A percentile compares a stretch with the other conserved stretches of the same genome.
Evolutionary conservation across 305 asterid species (phyloP).

Genomic region (Nicotiana rustica): DNA sequence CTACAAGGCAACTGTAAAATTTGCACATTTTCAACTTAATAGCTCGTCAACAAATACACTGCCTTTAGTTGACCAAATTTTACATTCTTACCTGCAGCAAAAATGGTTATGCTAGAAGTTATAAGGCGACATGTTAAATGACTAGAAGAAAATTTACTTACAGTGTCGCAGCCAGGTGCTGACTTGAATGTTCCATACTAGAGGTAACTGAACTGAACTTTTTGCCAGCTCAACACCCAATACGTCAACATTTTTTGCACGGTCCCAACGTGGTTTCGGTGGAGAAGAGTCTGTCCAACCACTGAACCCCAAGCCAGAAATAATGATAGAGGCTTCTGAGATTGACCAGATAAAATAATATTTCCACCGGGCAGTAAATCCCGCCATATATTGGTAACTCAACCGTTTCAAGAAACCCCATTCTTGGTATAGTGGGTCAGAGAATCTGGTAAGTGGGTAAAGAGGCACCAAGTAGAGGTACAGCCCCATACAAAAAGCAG

Average conservation of each 20-base stretch:
- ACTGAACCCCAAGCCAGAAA: constrained; percentile 95
- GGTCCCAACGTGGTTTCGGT: constrained; percentile 84
- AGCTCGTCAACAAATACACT: constrained; percentile 8
- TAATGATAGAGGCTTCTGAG: constrained; percentile 86
- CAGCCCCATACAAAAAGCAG: constrained; percentile 90
- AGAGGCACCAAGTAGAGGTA: constrained; percentile 81
- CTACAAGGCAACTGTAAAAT: neutral
- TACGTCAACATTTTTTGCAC: constrained; percentile 90
- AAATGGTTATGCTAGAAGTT: constrained; percentile 1
- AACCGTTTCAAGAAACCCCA: constrained; percentile 88
- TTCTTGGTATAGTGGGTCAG: constrained; percentile 75
- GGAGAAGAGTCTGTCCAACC: constrained; percentile 90
- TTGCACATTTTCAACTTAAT: neutral
- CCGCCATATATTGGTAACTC: constrained; percentile 88
- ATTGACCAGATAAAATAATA: constrained; percentile 98
- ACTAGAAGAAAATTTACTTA: constrained; percentile 54
- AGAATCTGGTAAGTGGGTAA: constrained; percentile 83
- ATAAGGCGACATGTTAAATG: neutral
- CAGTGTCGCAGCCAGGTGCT: constrained; percentile 99
- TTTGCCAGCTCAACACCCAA: constrained; percentile 90
- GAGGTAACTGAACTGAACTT: constrained; percentile 91
- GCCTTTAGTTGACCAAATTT: neutral
- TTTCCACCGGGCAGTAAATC: constrained; percentile 95
- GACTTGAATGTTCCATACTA: constrained; percentile 98
- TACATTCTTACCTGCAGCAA: neutral